Percentiles rank a stretch among this genome's conserved stretches.
Evolutionary conservation across 306 rosid genomes (phyloP).

Genomic region (Gleditsia sinensis): DNA sequence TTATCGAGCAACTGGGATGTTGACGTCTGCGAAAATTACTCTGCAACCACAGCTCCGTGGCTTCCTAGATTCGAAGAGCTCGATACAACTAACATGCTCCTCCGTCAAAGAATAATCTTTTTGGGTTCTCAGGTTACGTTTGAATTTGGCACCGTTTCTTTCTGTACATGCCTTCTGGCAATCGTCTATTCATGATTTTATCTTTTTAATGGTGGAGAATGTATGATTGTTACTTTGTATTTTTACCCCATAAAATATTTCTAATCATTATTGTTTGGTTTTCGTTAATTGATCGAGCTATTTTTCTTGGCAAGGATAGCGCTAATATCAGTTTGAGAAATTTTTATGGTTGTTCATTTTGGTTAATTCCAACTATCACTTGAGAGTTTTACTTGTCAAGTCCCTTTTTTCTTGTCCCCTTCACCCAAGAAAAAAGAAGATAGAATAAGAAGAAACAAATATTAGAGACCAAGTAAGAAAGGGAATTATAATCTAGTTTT

Average conservation of each 20-base stretch:
- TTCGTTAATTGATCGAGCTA: neutral
- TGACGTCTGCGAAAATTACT: conserved; percentile 30
- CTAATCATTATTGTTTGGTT: neutral
- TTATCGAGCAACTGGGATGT: conserved; percentile 72
- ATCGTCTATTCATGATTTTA: too few species aligned
- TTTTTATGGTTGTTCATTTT: conserved; percentile 41
- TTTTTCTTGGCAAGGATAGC: neutral
- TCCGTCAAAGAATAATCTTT: conserved; percentile 90
- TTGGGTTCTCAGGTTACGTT: conserved; percentile 84
- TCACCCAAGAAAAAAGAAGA: neutral
- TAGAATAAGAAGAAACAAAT: neutral
- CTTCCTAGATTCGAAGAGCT: conserved; percentile 82
- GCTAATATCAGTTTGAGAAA: conserved; percentile 14
- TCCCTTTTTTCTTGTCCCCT: neutral
- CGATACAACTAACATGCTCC: conserved; percentile 87
- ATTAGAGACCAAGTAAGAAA: neutral
- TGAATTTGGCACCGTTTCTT: neutral
- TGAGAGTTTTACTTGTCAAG: neutral
- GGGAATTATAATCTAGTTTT: conserved; percentile 13
- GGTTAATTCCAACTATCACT: conserved; percentile 9
- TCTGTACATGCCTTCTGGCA: neutral
- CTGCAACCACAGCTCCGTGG: conserved; percentile 54
- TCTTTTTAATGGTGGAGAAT: neutral
- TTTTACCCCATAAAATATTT: neutral
- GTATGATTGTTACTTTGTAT: neutral